Evolutionary conservation across 108 stramenopile genomes (phyloP), one percentile per base, ranked within the genome.

Genomic region (Nitzschia putrida): DNA sequence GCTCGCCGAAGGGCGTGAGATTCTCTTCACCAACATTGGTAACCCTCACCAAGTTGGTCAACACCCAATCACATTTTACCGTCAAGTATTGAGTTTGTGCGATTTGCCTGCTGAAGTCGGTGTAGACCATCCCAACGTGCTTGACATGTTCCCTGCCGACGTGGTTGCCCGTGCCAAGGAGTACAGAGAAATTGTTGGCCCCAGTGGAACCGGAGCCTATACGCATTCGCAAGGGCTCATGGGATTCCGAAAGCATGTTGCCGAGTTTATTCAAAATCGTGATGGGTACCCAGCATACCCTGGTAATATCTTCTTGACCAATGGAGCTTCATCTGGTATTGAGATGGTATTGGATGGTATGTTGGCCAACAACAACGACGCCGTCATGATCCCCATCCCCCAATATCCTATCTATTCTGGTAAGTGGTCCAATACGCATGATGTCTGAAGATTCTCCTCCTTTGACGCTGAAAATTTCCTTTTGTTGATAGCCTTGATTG

Each of bases 1-100:
- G 70, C 83, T 83, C 14, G 79, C 86, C 51, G 76, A 87, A 60
- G 82, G 74, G 12, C 24, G 56, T 21, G 63, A 76, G 57, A 66
- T 76, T 8, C 34, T 76, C 13, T 90, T 90, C 64, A 96, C 93
- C 50, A 97, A 98, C 71, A 95, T 96, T 39, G 97, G 97, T 13
- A 98, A 98, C 84, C 97, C 97, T 22, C 97, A 98, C 66, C 79
- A 93, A 8, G 91, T 97, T 29, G 86, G 91, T 25, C 97, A 98
- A 72, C 64, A 83, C 57, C 95, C 97, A 8, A 76, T 97, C 44
- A 82, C 86, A 0, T 98, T 87, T 59, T 84, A 78, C 60, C 79
- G 97, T 0, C 86, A 96, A 68, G 94, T 97, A 0, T 59, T 96
- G 12, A 87, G 96, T 9, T 84, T 97, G 40, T 88, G 94, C 54